Evolutionary conservation across 306 rosid genomes (phyloP).

Genomic region (Crataegus laevigata): DNA sequence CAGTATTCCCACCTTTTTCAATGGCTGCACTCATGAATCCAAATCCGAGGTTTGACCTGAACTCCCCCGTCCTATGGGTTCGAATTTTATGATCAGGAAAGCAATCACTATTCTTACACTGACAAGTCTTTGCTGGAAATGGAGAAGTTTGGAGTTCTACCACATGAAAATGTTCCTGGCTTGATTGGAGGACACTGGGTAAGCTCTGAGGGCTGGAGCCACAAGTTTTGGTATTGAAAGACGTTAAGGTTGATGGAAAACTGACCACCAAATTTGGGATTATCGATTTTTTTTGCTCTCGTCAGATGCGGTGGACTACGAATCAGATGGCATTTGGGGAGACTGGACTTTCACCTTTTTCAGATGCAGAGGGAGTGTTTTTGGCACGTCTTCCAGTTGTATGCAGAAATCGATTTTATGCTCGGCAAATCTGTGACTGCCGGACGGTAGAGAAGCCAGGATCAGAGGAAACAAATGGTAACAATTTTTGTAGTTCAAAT

Average conservation of each 20-base stretch:
- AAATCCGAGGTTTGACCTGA: constrained; percentile 29
- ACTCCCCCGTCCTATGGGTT: constrained; percentile 14
- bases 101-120: constrained; percentile 18
- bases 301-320: not conserved
- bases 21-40: constrained; percentile 25
- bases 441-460: constrained; percentile 17
- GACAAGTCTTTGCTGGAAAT: constrained; percentile 30
- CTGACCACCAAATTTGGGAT: constrained; percentile 9
- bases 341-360: not conserved
- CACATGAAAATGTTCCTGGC: constrained; percentile 41
- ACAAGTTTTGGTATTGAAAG: not conserved
- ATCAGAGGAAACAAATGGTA: constrained; percentile 7
- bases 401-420: constrained; percentile 1
- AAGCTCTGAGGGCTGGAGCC: not conserved
- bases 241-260: not conserved
- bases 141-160: constrained; percentile 32
- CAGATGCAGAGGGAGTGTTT: constrained; percentile 12
- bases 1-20: constrained; percentile 28
- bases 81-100: constrained; percentile 20
- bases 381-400: constrained; percentile 7
- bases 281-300: not conserved
- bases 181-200: constrained; percentile 57
- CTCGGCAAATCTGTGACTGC: constrained; percentile 8
- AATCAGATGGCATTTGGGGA: constrained; percentile 10
- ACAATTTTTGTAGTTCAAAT: constrained; percentile 19